Conservation (phyloP, 345 rosid species). For the Rhizophora mangle region DNA sequence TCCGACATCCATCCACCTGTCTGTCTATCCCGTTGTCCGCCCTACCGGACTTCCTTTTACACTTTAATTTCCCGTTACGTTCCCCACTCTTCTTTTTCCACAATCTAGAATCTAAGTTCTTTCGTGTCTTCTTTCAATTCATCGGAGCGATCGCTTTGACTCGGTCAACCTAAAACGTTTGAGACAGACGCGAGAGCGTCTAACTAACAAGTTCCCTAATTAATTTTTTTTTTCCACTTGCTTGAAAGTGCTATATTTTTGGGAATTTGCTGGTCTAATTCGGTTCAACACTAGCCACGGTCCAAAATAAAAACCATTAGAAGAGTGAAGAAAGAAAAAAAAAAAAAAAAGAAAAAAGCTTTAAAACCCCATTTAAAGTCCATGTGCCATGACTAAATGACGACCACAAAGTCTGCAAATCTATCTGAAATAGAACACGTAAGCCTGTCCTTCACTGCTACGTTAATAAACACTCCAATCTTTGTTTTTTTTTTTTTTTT, state of each 20-base stretch:
- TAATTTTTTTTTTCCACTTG: too few species aligned
- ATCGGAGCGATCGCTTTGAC: too few species aligned
- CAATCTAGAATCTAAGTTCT: too few species aligned
- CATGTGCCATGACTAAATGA: conserved; percentile 15
- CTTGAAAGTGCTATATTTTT: too few species aligned
- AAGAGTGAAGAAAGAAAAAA: not conserved
- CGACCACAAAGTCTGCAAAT: conserved; percentile 19
- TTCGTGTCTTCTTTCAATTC: too few species aligned
- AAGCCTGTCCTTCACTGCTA: conserved; percentile 9
- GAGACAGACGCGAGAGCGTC: too few species aligned
- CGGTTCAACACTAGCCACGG: not conserved
- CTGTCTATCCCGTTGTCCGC: too few species aligned
- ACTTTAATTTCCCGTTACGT: too few species aligned
- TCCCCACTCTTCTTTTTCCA: too few species aligned
- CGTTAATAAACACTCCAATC: conserved; percentile 9
- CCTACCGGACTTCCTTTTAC: too few species aligned
- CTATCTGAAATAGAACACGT: not conserved
- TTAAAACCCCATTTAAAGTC: not conserved
- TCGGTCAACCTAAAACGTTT: too few species aligned
- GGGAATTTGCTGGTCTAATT: not conserved
- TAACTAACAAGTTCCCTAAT: too few species aligned
- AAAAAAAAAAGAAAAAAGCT: not conserved
- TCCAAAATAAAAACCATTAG: not conserved
- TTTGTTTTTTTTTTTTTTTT: not conserved
- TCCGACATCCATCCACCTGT: conserved; percentile 30